These are phyloP conservation scores for Dalechampia spathulata DNA, from an alignment of 441 rosid genomes.

Conservation along the genomic window DNA sequence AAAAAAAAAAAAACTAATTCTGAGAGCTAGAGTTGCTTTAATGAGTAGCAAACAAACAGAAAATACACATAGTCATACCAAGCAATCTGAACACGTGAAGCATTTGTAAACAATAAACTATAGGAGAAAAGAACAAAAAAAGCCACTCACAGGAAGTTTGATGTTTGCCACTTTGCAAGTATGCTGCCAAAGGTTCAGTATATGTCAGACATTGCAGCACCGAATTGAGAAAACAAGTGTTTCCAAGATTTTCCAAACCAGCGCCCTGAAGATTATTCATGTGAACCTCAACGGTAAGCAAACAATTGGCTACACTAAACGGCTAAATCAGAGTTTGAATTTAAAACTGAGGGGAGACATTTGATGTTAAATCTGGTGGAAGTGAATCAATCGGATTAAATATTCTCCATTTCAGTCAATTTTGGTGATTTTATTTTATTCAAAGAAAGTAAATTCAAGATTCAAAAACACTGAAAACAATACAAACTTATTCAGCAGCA, in stretches of 20 bases:
- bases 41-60: too few relatives aligned
- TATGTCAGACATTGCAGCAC: conserved; percentile 91
- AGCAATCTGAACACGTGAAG: not conserved
- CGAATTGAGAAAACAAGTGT: conserved; percentile 92
- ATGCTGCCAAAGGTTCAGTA: conserved; percentile 92
- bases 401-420: too few relatives aligned
- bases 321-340: not conserved
- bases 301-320: not conserved
- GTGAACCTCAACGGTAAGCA: conserved; percentile 11
- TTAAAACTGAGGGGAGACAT: not conserved
- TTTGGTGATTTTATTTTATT: too few relatives aligned
- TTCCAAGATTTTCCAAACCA: conserved; percentile 87
- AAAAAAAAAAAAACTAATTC: too few relatives aligned
- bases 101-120: not conserved
- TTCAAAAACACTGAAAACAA: too few relatives aligned
- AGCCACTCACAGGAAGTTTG: conserved; percentile 65
- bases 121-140: not conserved
- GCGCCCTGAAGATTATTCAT: conserved; percentile 66
- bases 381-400: not conserved
- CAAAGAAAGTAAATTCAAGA: too few relatives aligned
- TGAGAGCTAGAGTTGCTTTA: too few relatives aligned
- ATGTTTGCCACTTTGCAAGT: conserved; percentile 77
- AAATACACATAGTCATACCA: not conserved
- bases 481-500: too few relatives aligned
- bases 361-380: not conserved